Base-by-base conservation (phyloP, 2,329 filamentous ascomycete genomes). In the Pseudocercospora fijiensis region DNA sequence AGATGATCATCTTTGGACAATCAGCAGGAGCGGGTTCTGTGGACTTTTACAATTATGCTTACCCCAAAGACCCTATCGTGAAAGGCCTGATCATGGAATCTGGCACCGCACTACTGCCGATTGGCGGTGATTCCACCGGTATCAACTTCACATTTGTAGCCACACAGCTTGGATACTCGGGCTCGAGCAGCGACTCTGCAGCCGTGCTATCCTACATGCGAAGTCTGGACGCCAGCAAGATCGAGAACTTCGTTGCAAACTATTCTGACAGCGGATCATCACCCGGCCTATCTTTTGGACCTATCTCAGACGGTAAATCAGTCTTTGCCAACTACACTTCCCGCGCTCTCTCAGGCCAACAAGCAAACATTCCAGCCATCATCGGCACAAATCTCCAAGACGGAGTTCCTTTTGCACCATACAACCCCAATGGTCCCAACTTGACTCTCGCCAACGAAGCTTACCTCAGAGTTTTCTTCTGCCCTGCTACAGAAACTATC, bases 181-280 rank as follows among this genome's bases (percentile, higher is more conserved):
- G 78, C 64, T 81, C 78, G 55, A 57, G 81, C 64, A 78, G 81
- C 58, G 81, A 84, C 63, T 76, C 79, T 28, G 56, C 22, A 4
- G 22, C 52, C 18, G 33, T 57, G n/a, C 20, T 71, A 18, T 56
- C 62, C 10, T 71, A 65, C 30, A 65, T 70, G 59, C 65, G 68
- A 18, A 62, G 65, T 20, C 47, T 68, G 18, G 52, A 58, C 18
- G 65, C 62, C 11, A 28, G 24, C 9, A 59, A 37, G 7, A 65
- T 68, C 20, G 62, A 66, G 52, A 49, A 11, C 13, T 68, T 69
- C 51, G 33, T 69, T 60, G 47, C 69, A 47, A 55, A 64, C 62
- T 27, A 67, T 66, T 45, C 67, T 60, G 20, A 67, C 55, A 64
- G 55, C 24, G 67, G 51, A 43, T 58, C 47, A 60, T 66, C 68